A percentile compares a stretch with the other conserved stretches of the same genome.
Conservation (phyloP, 2,329 filamentous ascomycete genomes). For the Alternaria longipes region DNA sequence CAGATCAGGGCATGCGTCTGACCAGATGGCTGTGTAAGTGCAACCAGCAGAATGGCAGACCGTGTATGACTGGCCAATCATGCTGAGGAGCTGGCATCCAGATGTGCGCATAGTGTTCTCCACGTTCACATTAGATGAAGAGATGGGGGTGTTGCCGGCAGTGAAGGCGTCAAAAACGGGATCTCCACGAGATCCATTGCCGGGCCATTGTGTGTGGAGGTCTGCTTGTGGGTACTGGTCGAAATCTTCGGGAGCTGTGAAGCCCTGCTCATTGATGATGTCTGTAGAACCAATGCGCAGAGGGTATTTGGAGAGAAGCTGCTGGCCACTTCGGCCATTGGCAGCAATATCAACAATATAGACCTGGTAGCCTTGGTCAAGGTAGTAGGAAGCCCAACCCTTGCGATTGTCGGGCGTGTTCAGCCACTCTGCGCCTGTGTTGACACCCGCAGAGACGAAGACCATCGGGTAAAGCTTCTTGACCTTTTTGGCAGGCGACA, state of each 20-base stretch:
- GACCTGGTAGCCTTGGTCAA: slow-evolving; percentile 32
- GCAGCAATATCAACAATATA: slow-evolving; percentile 31
- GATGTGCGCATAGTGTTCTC: slow-evolving; percentile 31
- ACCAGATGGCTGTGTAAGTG: slow-evolving; percentile 32
- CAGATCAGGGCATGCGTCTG: slow-evolving; percentile 32
- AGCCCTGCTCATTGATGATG: slow-evolving; percentile 21
- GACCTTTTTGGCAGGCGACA: slow-evolving; percentile 22
- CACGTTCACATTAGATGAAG: slow-evolving; percentile 25
- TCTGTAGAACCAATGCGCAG: slow-evolving; percentile 25
- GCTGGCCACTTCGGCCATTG: slow-evolving; percentile 20
- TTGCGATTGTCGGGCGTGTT: slow-evolving; percentile 28
- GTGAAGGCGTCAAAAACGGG: slow-evolving; percentile 32
- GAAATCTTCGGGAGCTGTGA: slow-evolving; percentile 25
- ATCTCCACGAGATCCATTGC: slow-evolving; percentile 27
- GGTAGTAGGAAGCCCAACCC: slow-evolving; percentile 32
- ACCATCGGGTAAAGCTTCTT: slow-evolving; percentile 32
- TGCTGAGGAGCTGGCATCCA: slow-evolving; percentile 25
- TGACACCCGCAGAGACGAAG: slow-evolving; percentile 34
- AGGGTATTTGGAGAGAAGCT: slow-evolving; percentile 12
- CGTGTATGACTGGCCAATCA: slow-evolving; percentile 31
- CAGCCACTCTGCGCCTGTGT: slow-evolving; percentile 29
- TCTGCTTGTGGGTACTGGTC: slow-evolving; percentile 25
- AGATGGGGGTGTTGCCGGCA: slow-evolving; percentile 25
- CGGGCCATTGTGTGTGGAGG: slow-evolving; percentile 34
- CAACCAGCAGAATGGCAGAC: slow-evolving; percentile 33